Evolutionary conservation across 2,329 filamentous ascomycete genomes (phyloP).

Genomic region (Ramichloridium luteum): DNA sequence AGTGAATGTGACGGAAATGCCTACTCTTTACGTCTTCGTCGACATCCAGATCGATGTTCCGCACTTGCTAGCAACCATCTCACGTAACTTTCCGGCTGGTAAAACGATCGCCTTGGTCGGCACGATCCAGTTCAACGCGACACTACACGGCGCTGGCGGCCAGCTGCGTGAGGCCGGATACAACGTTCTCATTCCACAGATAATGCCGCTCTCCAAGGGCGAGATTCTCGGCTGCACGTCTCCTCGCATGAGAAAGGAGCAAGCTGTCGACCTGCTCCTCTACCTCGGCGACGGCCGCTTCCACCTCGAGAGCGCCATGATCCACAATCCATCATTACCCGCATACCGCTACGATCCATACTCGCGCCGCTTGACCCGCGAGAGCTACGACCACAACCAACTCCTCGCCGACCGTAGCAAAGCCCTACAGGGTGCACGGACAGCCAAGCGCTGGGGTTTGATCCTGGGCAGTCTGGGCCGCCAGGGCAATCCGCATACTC

Average conservation of each 20-base stretch:
- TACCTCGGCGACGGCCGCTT: conserved; percentile 90
- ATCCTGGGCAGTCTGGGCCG: conserved; percentile 86
- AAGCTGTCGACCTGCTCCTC: conserved; percentile 61
- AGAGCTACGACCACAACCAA: conserved; percentile 82
- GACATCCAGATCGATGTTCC: conserved; percentile 90
- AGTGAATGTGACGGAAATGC: conserved; percentile 91
- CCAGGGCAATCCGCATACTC: conserved; percentile 89
- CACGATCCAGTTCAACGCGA: conserved; percentile 98
- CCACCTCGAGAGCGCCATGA: conserved; percentile 97
- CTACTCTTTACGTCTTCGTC: conserved; percentile 95
- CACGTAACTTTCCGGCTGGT: conserved; percentile 72
- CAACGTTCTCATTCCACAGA: conserved; percentile 77
- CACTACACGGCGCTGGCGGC: conserved; percentile 72
- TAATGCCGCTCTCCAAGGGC: conserved; percentile 80
- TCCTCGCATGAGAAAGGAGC: conserved; percentile 49
- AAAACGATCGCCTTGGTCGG: conserved; percentile 89
- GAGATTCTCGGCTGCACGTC: conserved; percentile 98
- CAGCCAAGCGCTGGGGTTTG: conserved; percentile 80
- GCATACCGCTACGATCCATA: conserved; percentile 97
- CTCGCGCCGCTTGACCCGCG: conserved; percentile 77
- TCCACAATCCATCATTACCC: conserved; percentile 82
- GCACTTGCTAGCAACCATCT: conserved; percentile 75
- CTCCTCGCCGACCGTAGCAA: conserved; percentile 70
- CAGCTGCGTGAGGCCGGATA: conserved; percentile 75
- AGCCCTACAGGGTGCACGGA: conserved; percentile 64